Evolutionary conservation across 2,329 filamentous ascomycete species (phyloP), one percentile per base, ranked within the genome.

Genomic region (Rugonectria rugulosa): DNA sequence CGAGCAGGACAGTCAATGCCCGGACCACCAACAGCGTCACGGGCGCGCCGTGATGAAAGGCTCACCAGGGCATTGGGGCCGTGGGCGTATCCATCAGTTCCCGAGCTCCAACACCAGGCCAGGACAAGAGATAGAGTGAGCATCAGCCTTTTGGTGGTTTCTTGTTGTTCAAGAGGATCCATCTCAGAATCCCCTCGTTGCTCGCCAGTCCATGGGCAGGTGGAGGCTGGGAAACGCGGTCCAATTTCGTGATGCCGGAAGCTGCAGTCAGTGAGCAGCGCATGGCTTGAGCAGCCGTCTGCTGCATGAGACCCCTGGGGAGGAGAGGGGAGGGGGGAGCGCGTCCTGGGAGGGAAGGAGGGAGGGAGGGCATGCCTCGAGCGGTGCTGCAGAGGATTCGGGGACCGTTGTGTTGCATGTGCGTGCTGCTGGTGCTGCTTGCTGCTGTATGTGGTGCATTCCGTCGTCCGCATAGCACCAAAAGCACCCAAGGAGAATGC

Each of bases 71-170:
- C 45, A 26, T 42, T 20, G 38, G 56, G 52, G 43, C 61, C 51
- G 64, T 67, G 64, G 38, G 40, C 40, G 47, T 64, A 67, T 60
- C 56, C 57, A 57, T 37, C 46, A 56, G 27, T 19, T 50, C 36
- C 46, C 45, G 53, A 47, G 34, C 38, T 50, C 55, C 31, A 42
- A 38, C 17, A 19, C 27, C 47, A 42, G 47, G 41, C 38, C 36
- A 19, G 29, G 21, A 9, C 23, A 19, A 19, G 12, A 34, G 32
- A 29, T 23, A 14, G 36, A 40, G 36, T 41, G 56, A 48, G 44
- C 49, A 36, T 51, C 57, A 34, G 55, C 54, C 21, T 45, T 60
- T 45, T 47, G 9, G 36, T 56, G 34, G 45, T 42, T 53, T 42
- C 38, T 52, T 46, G 49, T 59, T 44, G 34, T 43, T 51, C 51